Base-by-base conservation (phyloP, 2,329 filamentous ascomycete genomes). In the Aureobasidium sp. region DNA sequence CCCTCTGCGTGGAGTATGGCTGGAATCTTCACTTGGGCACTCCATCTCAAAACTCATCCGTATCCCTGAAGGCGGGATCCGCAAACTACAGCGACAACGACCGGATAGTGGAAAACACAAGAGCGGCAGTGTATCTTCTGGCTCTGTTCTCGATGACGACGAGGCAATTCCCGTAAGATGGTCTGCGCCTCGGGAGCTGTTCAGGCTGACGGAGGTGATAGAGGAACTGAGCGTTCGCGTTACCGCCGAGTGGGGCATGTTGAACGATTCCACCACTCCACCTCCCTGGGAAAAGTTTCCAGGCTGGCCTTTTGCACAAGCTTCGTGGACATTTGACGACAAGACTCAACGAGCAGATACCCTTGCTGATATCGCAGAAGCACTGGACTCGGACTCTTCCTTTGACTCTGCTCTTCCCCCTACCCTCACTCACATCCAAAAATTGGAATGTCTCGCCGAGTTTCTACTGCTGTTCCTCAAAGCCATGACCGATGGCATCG, bases 181-280 rank as follows among this genome's bases (percentile, higher is more conserved):
- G 71, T 93, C 91, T 11, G 91, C 91, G 1, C 93, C 94, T 0
- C 86, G 89, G 64, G 93, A 97, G 73, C 80, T 97, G 9, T 95
- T 96, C 75, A 87, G 87, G 70, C 83, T 99, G 69, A 97, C 91
- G 5, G 90, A 96, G 72, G 84, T 86, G 11, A 81, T 96, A 73
- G 83, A 86, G 69, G 79, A 82, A 67, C 71, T 85, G 67, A 77
- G 77, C 32, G 81, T 84, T 66, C 79, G 83, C 37, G 79, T 82
- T 11, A 73, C 85, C 30, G 84, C 83, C 9, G 84, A 86, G 66
- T 86, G 83, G 83, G 79, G 78, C 50, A 87, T 86, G 84, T 81
- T 77, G 32, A 34, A 47, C 58, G 74, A 75, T 36, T 61, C 70
- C 52, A 41, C 59, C 54, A 65, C 67, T 59, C 60, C 37, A 60